phyloP scores from a whole-genome alignment of 805 yeast genomes.

The Candida railenensis region DNA sequence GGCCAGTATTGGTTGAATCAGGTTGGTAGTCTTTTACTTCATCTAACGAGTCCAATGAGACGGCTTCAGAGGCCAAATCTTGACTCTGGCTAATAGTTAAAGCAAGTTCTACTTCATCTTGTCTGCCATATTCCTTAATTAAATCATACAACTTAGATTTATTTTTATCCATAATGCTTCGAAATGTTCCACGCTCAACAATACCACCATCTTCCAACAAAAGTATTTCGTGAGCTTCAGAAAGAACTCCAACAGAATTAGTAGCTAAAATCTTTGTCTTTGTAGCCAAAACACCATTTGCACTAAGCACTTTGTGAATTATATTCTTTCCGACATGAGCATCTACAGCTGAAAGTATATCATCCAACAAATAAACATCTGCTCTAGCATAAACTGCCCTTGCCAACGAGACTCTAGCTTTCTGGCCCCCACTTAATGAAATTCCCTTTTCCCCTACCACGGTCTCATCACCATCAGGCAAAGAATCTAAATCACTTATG shows the following conservation, averaged over 20 bases:
- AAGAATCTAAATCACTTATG: slow-evolving; percentile 28
- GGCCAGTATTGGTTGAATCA: slow-evolving; percentile 5
- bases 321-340: slow-evolving; percentile 42
- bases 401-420: slow-evolving; percentile 40
- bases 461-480: slow-evolving; percentile 41
- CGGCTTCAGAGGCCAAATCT: slow-evolving; percentile 11
- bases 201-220: slow-evolving; percentile 28
- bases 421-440: slow-evolving; percentile 43
- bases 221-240: slow-evolving; percentile 32
- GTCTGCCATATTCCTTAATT: slow-evolving; percentile 28
- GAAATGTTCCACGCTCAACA: slow-evolving; percentile 48
- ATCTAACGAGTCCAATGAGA: slow-evolving; percentile 14
- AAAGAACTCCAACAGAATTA: slow-evolving; percentile 36
- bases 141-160: slow-evolving; percentile 32
- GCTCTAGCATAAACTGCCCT: slow-evolving; percentile 42
- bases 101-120: slow-evolving; percentile 11
- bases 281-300: slow-evolving; percentile 29
- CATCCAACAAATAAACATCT: slow-evolving; percentile 38
- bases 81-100: slow-evolving; percentile 8
- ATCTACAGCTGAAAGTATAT: slow-evolving; percentile 42
- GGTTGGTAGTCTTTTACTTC: slow-evolving; percentile 14
- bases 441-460: slow-evolving; percentile 44
- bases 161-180: slow-evolving; percentile 39
- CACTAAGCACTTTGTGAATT: slow-evolving; percentile 28
- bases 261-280: slow-evolving; percentile 40